phyloP scores from a whole-genome alignment of 2,329 filamentous ascomycete genomes.

The Ophiostoma angusticollis region DNA sequence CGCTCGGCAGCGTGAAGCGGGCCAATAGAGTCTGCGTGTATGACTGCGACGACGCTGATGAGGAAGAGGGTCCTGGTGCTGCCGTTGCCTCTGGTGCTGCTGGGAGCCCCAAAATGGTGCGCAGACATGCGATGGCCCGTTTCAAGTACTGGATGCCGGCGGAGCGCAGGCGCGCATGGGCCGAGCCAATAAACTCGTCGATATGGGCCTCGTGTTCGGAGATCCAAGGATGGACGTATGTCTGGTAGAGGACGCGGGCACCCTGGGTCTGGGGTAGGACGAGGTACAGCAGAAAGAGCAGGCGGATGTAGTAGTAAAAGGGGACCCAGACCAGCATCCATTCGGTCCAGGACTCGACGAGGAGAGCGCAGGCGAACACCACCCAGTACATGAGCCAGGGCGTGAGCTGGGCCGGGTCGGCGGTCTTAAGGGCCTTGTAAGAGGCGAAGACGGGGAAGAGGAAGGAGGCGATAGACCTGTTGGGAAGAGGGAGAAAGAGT shows the following conservation, averaged over 20 bases:
- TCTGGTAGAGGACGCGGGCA: slow-evolving; percentile 72
- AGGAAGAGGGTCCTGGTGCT: slow-evolving; percentile 19
- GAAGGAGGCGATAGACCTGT: slow-evolving; percentile 72
- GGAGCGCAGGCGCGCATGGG: slow-evolving; percentile 65
- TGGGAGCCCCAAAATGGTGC: slow-evolving; percentile 69
- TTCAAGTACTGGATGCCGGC: slow-evolving; percentile 67
- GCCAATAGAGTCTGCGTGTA: slow-evolving; percentile 77
- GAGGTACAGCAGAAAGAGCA: slow-evolving; percentile 81
- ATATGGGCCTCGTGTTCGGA: slow-evolving; percentile 76
- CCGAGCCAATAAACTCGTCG: slow-evolving; percentile 73
- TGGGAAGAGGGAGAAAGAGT: neutral
- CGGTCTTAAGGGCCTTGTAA: slow-evolving; percentile 92
- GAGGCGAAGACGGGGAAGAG: slow-evolving; percentile 94
- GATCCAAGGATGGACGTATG: slow-evolving; percentile 78
- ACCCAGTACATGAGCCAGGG: slow-evolving; percentile 99
- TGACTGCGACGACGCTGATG: slow-evolving; percentile 30
- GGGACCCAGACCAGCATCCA: slow-evolving; percentile 86
- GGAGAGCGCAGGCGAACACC: slow-evolving; percentile 66
- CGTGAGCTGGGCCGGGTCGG: slow-evolving; percentile 75
- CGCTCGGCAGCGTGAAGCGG: slow-evolving; percentile 70
- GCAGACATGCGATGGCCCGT: slow-evolving; percentile 55
- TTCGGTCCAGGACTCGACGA: slow-evolving; percentile 75
- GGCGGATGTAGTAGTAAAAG: slow-evolving; percentile 85
- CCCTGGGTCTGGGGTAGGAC: slow-evolving; percentile 97
- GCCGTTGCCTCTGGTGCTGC: slow-evolving; percentile 28